Base-by-base conservation (phyloP, 768 basidiomycete species). In the Tremella fuciformis region DNA sequence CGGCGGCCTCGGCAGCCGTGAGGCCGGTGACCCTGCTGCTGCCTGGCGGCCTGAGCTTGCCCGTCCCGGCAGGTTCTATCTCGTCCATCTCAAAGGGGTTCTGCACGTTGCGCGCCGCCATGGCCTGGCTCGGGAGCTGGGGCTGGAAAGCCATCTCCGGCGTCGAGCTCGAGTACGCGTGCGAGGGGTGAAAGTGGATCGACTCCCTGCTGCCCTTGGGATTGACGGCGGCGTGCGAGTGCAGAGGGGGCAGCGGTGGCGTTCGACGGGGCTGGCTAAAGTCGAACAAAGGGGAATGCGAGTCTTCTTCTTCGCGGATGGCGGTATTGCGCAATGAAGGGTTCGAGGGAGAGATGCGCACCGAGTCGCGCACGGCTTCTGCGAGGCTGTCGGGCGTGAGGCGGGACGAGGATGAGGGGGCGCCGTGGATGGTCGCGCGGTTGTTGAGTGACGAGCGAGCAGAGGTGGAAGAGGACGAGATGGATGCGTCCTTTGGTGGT, bases 21-120 rank as follows among this genome's bases (percentile, higher is more conserved):
- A 38, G 13, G 16, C 50, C 22, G 18, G 24, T 24, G 13, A 24
- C 41, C 24, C 15, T 24, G 13, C 16, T 19, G 22, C 15, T 16
- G n/a, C 19, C 38, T 38, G 53, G 50, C 38, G 53, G 49, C 44
- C 2, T 24, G 37, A 53, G 13, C 13, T 50, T 38, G 13, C 60
- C 50, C 18, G 48, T 47, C 18, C 60, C 60, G 11, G 39, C 40
- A 3, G 60, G 60, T 37, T 62, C 57, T 16, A 62, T 40, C 57
- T 65, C 65, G 41, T 63, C 61, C 53, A 60, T 55, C 52, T 66
- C 65, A 41, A 66, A 66, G 38, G 65, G 65, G 47, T 66, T 66
- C 37, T 46, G 26, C n/a, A 22, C 42, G 34, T 34, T 34, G 26
- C 44, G 53, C 41, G 8, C 25, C 7, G 55, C 42, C 53, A 55